Evolutionary conservation across 176 grass and related monocot species (phyloP).

Genomic region (Oryza officinalis): DNA sequence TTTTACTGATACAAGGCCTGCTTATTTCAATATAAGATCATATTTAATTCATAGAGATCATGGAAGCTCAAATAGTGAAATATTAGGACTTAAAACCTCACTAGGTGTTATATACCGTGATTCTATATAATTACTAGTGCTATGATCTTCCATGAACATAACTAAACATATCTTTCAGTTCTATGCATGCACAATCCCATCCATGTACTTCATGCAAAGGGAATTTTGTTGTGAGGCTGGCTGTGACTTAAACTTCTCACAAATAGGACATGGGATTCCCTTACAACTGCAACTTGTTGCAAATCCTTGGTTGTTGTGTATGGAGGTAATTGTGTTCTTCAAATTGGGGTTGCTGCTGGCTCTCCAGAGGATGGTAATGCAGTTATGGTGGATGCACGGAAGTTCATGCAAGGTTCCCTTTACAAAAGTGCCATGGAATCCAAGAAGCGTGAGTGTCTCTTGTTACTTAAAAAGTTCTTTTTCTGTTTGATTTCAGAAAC

Average conservation of each 20-base stretch:
- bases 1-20: background rate
- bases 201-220: background rate
- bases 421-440: slow-evolving; percentile 67
- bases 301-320: slow-evolving; percentile 85
- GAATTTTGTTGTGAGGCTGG: slow-evolving; percentile 18
- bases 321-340: slow-evolving; percentile 70
- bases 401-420: slow-evolving; percentile 70
- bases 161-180: background rate
- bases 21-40: background rate
- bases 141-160: background rate
- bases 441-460: slow-evolving; percentile 69
- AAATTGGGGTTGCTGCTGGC: slow-evolving; percentile 70
- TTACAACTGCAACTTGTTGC: slow-evolving; percentile 77
- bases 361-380: slow-evolving; percentile 50
- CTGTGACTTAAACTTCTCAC: slow-evolving; percentile 1
- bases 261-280: slow-evolving; percentile 80
- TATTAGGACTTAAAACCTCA: background rate
- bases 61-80: background rate
- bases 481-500: slow-evolving; percentile 7
- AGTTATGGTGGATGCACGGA: slow-evolving; percentile 54
- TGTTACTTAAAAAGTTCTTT: background rate
- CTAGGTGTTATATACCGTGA: background rate
- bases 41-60: background rate
- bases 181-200: background rate
- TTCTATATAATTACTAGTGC: background rate